phyloP scores from a whole-genome alignment of 2,329 filamentous ascomycete genomes.

The Thelonectria rubi region DNA sequence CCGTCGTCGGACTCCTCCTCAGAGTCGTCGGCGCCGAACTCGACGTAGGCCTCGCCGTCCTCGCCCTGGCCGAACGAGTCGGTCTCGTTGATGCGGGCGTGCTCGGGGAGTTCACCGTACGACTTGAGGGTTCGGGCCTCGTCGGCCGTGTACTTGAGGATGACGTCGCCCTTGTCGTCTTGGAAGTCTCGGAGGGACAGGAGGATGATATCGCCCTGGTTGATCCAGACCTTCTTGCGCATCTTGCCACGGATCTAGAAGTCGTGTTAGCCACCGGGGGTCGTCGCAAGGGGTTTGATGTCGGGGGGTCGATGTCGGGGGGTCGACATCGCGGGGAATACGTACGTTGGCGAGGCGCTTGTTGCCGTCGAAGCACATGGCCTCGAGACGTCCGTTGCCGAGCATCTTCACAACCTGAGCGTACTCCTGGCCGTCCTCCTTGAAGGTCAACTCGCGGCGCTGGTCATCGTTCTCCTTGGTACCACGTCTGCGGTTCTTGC shows the following conservation, averaged over 20 bases:
- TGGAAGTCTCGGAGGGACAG: constrained; percentile 91
- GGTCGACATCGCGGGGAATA: too few species aligned
- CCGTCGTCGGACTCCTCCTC: constrained; percentile 64
- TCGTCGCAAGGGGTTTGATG: neutral
- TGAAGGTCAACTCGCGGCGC: constrained; percentile 98
- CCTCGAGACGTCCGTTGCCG: constrained; percentile 92
- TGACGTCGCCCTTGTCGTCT: constrained; percentile 96
- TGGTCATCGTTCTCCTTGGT: constrained; percentile 99
- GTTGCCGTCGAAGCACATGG: constrained; percentile 89
- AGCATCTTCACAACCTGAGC: constrained; percentile 81
- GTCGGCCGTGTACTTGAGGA: constrained; percentile 95
- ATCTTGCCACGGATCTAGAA: constrained; percentile 81
- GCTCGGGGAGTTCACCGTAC: constrained; percentile 96
- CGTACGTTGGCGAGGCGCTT: constrained; percentile 54
- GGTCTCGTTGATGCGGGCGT: constrained; percentile 99
- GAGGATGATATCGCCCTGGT: constrained; percentile 94
- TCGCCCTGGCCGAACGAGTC: constrained; percentile 93
- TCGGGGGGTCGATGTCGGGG: neutral
- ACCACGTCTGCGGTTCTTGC: constrained; percentile 97
- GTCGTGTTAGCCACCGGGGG: constrained; percentile 63
- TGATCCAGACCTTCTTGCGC: constrained; percentile 99
- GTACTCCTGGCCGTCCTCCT: constrained; percentile 89
- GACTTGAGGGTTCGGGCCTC: constrained; percentile 95
- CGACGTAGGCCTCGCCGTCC: constrained; percentile 96
- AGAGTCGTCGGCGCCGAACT: constrained; percentile 93